Evolutionary conservation across 192 early-diverging fungal species (phyloP), one percentile per base, ranked within the genome.

Genomic region (Haplosporangium gracile): DNA sequence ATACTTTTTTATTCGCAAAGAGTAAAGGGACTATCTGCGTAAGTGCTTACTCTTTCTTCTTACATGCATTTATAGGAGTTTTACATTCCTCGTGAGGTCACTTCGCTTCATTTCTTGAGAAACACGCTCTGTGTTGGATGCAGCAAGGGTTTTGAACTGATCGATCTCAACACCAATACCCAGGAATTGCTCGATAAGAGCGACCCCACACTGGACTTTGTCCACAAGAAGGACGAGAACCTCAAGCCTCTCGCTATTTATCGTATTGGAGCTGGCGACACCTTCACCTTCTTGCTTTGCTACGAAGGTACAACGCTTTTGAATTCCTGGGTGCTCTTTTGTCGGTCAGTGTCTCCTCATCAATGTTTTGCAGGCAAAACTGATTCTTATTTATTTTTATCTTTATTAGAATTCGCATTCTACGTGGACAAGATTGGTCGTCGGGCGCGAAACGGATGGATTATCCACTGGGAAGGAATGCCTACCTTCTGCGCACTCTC

Each of bases 141-240:
- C 85, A 90, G 91, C 34, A 96, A 96, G 78, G 98, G 98, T 7
- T 98, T 99, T 82, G 97, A 99, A 85, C 92, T 99, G 77, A 96
- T 99, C 9, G 95, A 98, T 84, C 83, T 98, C 74, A 94, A 96
- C 7, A 89, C 96, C 39, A 93, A 95, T 55, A 97, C 97, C 4
- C 96, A 97, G 91, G 95, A 93, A 75, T 89, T 99, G 40, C 85
- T 99, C 74, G 96, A 99, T 83, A 95, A 96, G 10, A 92, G 88
- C 1, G 98, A 99, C 91, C 90, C 92, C 10, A 91, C 91, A 34
- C 89, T 98, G 32, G 92, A 94, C 53, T 96, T 96, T 89, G 94
- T 97, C n/a, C 88, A 92, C 63, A 94, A 95, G 82, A 91, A 92
- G 77, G 83, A 85, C 36, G 96, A 98, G 77, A 93, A 91, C 34